Evolutionary conservation across 1,139 yeast genomes (phyloP).

Genomic region (Suhomyces bribrorum): DNA sequence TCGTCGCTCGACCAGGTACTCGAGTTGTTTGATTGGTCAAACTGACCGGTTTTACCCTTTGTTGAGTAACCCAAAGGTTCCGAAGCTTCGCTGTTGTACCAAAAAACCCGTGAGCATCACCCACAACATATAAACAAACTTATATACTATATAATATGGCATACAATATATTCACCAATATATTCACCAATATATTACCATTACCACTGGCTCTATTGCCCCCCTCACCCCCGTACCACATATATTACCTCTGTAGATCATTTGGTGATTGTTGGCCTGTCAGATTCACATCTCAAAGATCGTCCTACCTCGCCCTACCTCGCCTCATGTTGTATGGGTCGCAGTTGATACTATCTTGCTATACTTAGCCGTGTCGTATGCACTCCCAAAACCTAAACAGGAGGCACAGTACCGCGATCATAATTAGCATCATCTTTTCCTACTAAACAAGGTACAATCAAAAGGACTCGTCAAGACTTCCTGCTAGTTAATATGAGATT

Average conservation of each 20-base stretch:
- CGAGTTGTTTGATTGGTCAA: conserved; percentile 5
- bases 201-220: no score
- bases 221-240: no score
- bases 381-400: conserved; percentile 10
- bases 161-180: no score
- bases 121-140: no score
- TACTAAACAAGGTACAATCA: no score
- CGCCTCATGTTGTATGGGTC: not conserved
- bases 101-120: no score
- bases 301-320: not conserved
- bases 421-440: not conserved
- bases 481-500: not conserved
- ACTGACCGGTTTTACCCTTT: not conserved
- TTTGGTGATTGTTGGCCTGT: no score
- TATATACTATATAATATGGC: no score
- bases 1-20: conserved; percentile 29
- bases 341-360: conserved; percentile 1
- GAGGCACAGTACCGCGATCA: conserved; percentile 11
- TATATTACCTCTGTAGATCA: no score
- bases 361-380: conserved; percentile 7
- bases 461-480: not conserved
- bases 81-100: no score
- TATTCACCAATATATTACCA: no score
- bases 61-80: not conserved
- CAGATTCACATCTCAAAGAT: no score